phyloP scores from a whole-genome alignment of 2,329 filamentous ascomycete species.

The Xylariomycetidae sp. region DNA sequence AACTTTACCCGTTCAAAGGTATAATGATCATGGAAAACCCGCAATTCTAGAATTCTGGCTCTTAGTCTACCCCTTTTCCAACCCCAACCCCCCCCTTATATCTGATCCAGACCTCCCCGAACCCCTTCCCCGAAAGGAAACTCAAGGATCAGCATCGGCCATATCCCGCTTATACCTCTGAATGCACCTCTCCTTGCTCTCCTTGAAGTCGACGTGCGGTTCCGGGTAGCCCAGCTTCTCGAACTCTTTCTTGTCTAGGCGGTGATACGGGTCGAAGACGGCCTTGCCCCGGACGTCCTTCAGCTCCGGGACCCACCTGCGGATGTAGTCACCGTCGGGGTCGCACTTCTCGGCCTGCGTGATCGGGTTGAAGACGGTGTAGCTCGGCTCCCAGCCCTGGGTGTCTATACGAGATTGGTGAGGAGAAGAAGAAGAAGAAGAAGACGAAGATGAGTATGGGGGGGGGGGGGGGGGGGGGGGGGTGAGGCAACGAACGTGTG shows the following conservation, averaged over 20 bases:
- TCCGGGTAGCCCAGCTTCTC: constrained; percentile 55
- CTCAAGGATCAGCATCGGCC: constrained; percentile 18
- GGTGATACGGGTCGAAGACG: constrained; percentile 61
- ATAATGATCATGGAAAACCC: too few species aligned
- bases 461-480: too few species aligned
- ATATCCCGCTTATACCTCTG: constrained; percentile 51
- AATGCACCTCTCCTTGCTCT: constrained; percentile 53
- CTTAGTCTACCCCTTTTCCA: too few species aligned
- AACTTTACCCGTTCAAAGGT: too few species aligned
- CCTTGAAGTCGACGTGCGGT: constrained; percentile 58
- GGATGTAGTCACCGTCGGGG: constrained; percentile 58
- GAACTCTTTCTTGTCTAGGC: constrained; percentile 43
- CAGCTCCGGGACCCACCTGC: constrained; percentile 63
- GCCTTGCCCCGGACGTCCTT: constrained; percentile 50
- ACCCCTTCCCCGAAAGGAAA: too few species aligned
- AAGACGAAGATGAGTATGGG: too few species aligned
- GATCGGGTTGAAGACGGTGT: constrained; percentile 67
- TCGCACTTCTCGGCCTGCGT: constrained; percentile 67
- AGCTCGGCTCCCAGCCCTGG: constrained; percentile 68
- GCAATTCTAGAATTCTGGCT: too few species aligned
- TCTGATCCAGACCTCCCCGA: too few species aligned
- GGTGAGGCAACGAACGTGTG: too few species aligned
- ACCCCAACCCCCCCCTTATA: too few species aligned
- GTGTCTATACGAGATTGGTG: too few species aligned
- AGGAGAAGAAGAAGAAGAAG: too few species aligned